Base-by-base conservation (phyloP, 768 basidiomycete genomes). In the Infundibulicybe gibba region DNA sequence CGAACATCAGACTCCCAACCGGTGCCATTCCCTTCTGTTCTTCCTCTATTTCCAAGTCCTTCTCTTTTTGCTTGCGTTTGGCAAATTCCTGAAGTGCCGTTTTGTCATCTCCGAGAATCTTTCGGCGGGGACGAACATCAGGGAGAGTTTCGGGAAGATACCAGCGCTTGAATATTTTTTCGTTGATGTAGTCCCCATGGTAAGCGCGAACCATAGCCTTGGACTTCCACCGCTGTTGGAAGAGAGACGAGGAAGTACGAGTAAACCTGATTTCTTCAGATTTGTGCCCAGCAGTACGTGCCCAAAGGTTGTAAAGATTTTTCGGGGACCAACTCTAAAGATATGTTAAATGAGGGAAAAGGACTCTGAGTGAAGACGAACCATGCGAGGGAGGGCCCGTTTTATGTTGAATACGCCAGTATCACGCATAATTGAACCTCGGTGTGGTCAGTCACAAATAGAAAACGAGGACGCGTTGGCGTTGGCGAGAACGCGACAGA, bases 141-240 rank as follows among this genome's bases (percentile, higher is more conserved):
- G 90, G 95, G 13, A 98, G 75, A 0, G 78, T 84, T 49, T 80
- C 74, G 13, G 95, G 95, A 32, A 99, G 79, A 63, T 93, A 98
- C 88, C 92, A 94, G 48, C 87, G 81, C 62, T 94, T 94, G 79
- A 97, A 98, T 32, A 85, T 85, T 58, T 85, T 87, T 72, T 95
- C 92, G 44, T 84, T 84, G 51, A 97, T 93, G 61, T 80, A 87
- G 75, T 97, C 94, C 17, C 94, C 94, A 61, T 98, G 97, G 75
- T 98, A 98, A 3, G 83, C 94, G 47, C 94, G 84, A 30, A 92
- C 78, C 49, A 92, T 81, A 3, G 84, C 76, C 67, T 95, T 97
- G 11, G 90, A 81, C 15, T 70, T 72, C 91, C 93, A 97, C 34
- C 94, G 87, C 57, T 95, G 89, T 65, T 95, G 90, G 70, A 90